phyloP scores from a whole-genome alignment of 352 stramenopile species.

The Saprolegnia diclina region DNA sequence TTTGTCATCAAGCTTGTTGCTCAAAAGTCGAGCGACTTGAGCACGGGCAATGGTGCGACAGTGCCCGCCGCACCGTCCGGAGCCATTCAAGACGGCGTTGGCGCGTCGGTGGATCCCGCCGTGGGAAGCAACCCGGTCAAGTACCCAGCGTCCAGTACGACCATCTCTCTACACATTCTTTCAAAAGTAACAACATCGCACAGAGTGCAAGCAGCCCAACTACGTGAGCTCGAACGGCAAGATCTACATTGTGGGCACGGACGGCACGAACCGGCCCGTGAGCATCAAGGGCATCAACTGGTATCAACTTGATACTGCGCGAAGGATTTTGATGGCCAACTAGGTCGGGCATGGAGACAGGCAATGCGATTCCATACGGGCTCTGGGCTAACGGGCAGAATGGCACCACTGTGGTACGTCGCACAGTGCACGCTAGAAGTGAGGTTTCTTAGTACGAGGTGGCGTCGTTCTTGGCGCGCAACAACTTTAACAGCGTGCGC shows the following conservation, averaged over 20 bases:
- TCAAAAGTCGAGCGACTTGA: not conserved
- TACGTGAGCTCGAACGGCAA: slow-evolving; percentile 70
- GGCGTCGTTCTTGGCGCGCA: slow-evolving; percentile 53
- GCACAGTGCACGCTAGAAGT: too few relatives aligned
- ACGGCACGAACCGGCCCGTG: slow-evolving; percentile 54
- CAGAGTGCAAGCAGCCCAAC: slow-evolving; percentile 50
- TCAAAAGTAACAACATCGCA: not conserved
- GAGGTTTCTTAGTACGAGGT: slow-evolving; percentile 52
- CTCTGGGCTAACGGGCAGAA: slow-evolving; percentile 70
- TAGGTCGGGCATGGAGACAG: slow-evolving; percentile 66
- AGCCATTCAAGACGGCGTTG: not conserved
- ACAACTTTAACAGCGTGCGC: slow-evolving; percentile 71
- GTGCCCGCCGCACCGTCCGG: not conserved
- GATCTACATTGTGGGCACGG: slow-evolving; percentile 47
- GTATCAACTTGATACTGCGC: slow-evolving; percentile 23
- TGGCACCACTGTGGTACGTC: slow-evolving; percentile 45
- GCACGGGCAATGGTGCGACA: not conserved
- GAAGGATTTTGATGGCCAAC: not conserved
- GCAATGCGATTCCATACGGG: slow-evolving; percentile 51
- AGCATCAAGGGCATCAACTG: slow-evolving; percentile 76
- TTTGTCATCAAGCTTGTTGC: slow-evolving; percentile 5
- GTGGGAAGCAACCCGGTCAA: slow-evolving; percentile 54
- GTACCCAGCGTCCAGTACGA: slow-evolving; percentile 37
- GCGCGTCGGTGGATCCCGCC: slow-evolving; percentile 28
- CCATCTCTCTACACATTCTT: not conserved